Evolutionary conservation across 768 basidiomycete species (phyloP).

Genomic region (Tricholoma saponaceum): DNA sequence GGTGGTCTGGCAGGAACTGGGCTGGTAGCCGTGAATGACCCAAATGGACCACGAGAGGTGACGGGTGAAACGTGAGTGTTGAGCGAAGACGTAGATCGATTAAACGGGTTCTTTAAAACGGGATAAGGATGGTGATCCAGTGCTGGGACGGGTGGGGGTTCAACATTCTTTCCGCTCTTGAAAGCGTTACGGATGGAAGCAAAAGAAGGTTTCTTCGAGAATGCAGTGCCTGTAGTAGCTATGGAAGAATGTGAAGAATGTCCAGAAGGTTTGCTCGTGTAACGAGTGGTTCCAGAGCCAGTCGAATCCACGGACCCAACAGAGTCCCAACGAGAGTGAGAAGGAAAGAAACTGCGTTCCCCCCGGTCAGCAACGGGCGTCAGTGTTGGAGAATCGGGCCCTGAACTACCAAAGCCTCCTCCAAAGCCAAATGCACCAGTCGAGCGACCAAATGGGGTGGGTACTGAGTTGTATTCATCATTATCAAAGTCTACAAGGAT

Average conservation of each 20-base stretch:
- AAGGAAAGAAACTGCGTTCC: slow-evolving; percentile 59
- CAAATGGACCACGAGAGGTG: slow-evolving; percentile 26
- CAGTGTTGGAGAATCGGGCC: slow-evolving; percentile 64
- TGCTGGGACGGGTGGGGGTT: slow-evolving; percentile 74
- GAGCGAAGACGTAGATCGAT: slow-evolving; percentile 75
- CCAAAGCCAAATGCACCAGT: slow-evolving; percentile 37
- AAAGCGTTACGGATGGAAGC: slow-evolving; percentile 86
- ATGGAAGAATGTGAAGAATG: slow-evolving; percentile 75
- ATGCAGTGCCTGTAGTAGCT: slow-evolving; percentile 51
- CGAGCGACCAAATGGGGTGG: slow-evolving; percentile 69
- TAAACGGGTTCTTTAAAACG: slow-evolving; percentile 76
- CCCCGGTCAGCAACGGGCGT: slow-evolving; percentile 50
- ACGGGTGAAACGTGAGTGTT: slow-evolving; percentile 38
- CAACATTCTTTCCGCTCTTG: slow-evolving; percentile 59
- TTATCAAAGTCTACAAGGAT: slow-evolving; percentile 67
- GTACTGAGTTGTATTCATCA: slow-evolving; percentile 57
- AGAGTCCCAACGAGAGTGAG: slow-evolving; percentile 76
- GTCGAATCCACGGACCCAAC: slow-evolving; percentile 73
- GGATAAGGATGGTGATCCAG: slow-evolving; percentile 68
- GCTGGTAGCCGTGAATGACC: slow-evolving; percentile 40
- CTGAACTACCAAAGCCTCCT: slow-evolving; percentile 43
- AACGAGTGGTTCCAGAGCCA: slow-evolving; percentile 53
- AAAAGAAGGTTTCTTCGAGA: slow-evolving; percentile 80
- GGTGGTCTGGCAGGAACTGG: slow-evolving; percentile 56
- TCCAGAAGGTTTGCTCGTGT: slow-evolving; percentile 52